phyloP scores from a whole-genome alignment of 1,139 yeast genomes.

The Yamadazyma trypodendri region DNA sequence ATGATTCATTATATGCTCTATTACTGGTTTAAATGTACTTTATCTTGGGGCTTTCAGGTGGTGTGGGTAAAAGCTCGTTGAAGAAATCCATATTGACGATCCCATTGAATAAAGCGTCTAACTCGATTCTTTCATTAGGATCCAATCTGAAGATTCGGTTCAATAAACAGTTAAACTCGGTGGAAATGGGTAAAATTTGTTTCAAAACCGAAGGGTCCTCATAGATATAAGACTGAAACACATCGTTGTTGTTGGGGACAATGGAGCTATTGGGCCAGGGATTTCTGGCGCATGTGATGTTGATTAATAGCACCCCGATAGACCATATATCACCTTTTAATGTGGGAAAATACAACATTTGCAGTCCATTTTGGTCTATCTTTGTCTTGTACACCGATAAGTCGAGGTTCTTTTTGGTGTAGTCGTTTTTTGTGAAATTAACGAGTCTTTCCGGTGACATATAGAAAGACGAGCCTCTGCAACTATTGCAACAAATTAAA shows the following conservation, averaged over 20 bases:
- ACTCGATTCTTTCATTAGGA: constrained; percentile 61
- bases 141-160: constrained; percentile 55
- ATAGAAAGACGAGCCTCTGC: constrained; percentile 85
- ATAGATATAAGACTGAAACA: constrained; percentile 48
- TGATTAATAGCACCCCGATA: constrained; percentile 75
- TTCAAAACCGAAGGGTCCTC: constrained; percentile 28
- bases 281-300: constrained; percentile 78
- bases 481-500: constrained; percentile 64
- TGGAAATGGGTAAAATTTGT: constrained; percentile 63
- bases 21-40: not conserved
- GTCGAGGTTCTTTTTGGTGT: constrained; percentile 29
- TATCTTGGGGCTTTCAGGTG: constrained; percentile 15
- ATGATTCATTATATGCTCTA: not conserved
- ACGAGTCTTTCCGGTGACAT: constrained; percentile 89
- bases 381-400: constrained; percentile 24
- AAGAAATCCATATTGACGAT: constrained; percentile 42
- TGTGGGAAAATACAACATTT: constrained; percentile 53
- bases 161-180: constrained; percentile 57
- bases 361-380: constrained; percentile 3
- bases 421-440: constrained; percentile 37
- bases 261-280: constrained; percentile 88
- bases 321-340: constrained; percentile 88
- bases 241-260: constrained; percentile 53
- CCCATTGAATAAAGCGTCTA: constrained; percentile 46
- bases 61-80: constrained; percentile 22